Evolutionary conservation across 208 protist species (phyloP).

Genomic region (Leishmania tropica): DNA sequence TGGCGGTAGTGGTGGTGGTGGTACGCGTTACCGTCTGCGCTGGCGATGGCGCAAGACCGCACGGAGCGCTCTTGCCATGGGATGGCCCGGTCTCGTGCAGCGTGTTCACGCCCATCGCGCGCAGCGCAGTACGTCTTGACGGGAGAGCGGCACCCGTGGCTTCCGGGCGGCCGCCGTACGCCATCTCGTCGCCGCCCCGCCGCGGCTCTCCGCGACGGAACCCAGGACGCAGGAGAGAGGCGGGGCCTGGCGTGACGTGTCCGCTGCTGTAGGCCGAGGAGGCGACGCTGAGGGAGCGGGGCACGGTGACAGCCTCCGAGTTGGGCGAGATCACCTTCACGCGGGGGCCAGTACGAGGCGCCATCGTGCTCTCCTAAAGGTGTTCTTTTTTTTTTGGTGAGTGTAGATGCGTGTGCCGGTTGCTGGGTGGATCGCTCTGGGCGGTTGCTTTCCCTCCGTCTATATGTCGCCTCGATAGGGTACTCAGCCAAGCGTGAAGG

Average conservation of each 20-base stretch:
- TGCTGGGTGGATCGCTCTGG: not conserved
- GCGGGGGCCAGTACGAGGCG: conserved; percentile 33
- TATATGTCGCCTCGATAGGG: not conserved
- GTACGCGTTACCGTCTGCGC: not conserved
- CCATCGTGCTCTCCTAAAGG: conserved; percentile 20
- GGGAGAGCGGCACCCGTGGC: not conserved
- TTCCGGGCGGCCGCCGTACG: not conserved
- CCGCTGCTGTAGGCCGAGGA: conserved; percentile 27
- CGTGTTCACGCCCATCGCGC: conserved; percentile 17
- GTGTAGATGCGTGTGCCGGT: not conserved
- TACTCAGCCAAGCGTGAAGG: not conserved
- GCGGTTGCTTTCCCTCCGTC: not conserved
- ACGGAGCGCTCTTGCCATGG: not conserved
- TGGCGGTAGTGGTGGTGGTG: not conserved
- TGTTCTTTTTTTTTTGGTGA: not conserved
- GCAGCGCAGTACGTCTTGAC: conserved; percentile 10
- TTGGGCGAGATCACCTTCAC: conserved; percentile 60
- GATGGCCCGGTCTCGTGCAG: not conserved
- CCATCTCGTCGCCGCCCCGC: not conserved
- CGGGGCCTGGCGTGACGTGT: not conserved
- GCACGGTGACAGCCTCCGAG: conserved; percentile 40
- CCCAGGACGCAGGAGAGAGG: conserved; percentile 1
- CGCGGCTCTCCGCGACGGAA: not conserved
- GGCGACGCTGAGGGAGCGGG: conserved; percentile 40
- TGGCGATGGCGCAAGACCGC: not conserved